Evolutionary conservation across 2,329 filamentous ascomycete genomes (phyloP).

Genomic region (Pseudogymnoascus sp.): DNA sequence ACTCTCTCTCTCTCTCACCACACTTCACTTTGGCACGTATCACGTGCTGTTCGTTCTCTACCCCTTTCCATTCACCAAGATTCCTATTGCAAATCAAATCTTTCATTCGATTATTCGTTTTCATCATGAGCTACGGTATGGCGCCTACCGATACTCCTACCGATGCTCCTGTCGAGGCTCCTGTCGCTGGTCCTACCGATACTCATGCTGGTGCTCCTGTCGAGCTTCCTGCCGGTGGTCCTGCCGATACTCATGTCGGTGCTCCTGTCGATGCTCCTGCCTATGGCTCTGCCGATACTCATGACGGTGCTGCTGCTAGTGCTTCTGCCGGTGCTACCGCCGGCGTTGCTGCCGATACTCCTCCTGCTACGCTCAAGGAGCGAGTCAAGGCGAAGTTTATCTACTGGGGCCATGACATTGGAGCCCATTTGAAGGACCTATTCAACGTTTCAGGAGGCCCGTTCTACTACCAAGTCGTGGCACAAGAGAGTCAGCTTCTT

Average conservation of each 20-base stretch:
- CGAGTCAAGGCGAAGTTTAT: neutral
- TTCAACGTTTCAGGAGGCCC: neutral
- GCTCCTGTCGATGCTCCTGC: neutral
- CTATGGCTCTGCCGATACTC: too few species aligned
- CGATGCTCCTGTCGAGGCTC: neutral
- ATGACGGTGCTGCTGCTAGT: too few species aligned
- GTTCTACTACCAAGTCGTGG: neutral
- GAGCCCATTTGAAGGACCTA: neutral
- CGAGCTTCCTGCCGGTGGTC: too few species aligned
- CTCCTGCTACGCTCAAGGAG: neutral
- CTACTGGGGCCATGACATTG: neutral
- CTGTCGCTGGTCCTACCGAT: too few species aligned
- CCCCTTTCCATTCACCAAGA: neutral
- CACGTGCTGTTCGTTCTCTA: neutral
- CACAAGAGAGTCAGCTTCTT: neutral
- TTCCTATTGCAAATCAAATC: neutral
- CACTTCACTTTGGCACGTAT: neutral
- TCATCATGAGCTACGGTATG: neutral
- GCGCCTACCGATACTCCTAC: neutral
- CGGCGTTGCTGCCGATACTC: neutral
- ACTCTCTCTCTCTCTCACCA: neutral
- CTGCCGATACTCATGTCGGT: neutral
- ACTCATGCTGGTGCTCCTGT: too few species aligned
- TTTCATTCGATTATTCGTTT: neutral
- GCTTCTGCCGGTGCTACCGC: too few species aligned